These are phyloP conservation scores for Pichia sp. DNA, from an alignment of 1,139 yeast genomes.

Conservation along the genomic window DNA sequence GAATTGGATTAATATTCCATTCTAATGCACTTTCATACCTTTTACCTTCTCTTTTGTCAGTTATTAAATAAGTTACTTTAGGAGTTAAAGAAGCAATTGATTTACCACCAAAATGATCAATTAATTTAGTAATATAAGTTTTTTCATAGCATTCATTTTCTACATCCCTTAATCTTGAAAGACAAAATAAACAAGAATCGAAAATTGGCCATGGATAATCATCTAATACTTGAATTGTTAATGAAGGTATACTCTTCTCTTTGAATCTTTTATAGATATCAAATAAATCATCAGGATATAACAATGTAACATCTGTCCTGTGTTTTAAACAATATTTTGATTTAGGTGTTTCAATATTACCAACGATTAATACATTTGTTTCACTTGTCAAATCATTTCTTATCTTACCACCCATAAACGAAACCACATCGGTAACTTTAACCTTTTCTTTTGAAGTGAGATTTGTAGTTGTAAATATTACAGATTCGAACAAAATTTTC, in stretches of 20 bases:
- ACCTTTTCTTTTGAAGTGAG: slow-evolving; percentile 20
- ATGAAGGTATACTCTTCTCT: slow-evolving; percentile 26
- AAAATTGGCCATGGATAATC: slow-evolving; percentile 21
- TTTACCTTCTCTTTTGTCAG: slow-evolving; percentile 50
- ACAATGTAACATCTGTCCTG: slow-evolving; percentile 53
- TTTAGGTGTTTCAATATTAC: slow-evolving; percentile 59
- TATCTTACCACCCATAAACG: slow-evolving; percentile 58
- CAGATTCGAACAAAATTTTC: slow-evolving; percentile 11
- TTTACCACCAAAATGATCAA: slow-evolving; percentile 52
- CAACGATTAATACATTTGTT: slow-evolving; percentile 62
- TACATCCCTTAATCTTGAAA: slow-evolving; percentile 23
- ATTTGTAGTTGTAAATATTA: slow-evolving; percentile 15
- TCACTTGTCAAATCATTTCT: slow-evolving; percentile 60
- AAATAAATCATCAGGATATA: slow-evolving; percentile 42
- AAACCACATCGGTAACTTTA: slow-evolving; percentile 35
- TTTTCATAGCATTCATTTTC: slow-evolving; percentile 23
- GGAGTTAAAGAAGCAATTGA: slow-evolving; percentile 52
- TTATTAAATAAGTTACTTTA: slow-evolving; percentile 45
- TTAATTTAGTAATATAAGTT: slow-evolving; percentile 32
- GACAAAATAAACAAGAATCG: slow-evolving; percentile 26
- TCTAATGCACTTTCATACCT: slow-evolving; percentile 57
- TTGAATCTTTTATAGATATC: slow-evolving; percentile 31
- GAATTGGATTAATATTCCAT: slow-evolving; percentile 66
- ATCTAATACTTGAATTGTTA: slow-evolving; percentile 19
- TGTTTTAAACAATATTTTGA: slow-evolving; percentile 55